Evolutionary conservation across 148 eudicot genomes (phyloP).

Genomic region (Rhododendron henanense): DNA sequence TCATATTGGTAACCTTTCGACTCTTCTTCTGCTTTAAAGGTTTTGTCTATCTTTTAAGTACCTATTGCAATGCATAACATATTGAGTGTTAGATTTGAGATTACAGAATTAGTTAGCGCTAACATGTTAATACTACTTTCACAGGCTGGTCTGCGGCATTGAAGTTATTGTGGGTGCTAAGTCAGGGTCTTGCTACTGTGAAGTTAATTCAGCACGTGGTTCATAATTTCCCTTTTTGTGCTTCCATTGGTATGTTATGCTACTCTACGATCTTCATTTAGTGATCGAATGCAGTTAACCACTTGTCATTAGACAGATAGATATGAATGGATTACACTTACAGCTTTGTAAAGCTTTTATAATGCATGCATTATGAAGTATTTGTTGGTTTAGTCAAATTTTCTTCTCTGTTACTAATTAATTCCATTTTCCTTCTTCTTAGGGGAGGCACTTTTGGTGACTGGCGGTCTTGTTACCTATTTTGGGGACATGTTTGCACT

Average conservation of each 20-base stretch:
- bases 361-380: background rate
- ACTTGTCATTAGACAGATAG: background rate
- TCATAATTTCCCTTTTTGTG: slow-evolving; percentile 75
- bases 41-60: background rate
- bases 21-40: background rate
- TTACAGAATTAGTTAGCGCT: background rate
- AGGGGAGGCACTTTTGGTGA: slow-evolving; percentile 93
- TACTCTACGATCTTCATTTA: background rate
- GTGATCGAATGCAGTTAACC: slow-evolving; percentile 3
- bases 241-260: slow-evolving; percentile 62
- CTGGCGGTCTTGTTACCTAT: slow-evolving; percentile 73
- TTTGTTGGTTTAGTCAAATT: background rate
- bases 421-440: slow-evolving; percentile 19
- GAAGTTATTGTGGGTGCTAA: slow-evolving; percentile 50
- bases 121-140: slow-evolving; percentile 14
- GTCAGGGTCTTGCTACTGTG: slow-evolving; percentile 67
- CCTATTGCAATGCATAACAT: background rate
- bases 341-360: background rate
- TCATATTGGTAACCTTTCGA: slow-evolving; percentile 37
- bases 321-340: background rate
- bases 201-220: slow-evolving; percentile 68
- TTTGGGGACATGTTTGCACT: slow-evolving; percentile 79
- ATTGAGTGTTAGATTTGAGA: background rate
- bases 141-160: slow-evolving; percentile 37
- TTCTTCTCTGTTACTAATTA: background rate